Evolutionary conservation across 371 early-diverging fungal species (phyloP).

Genomic region (Lichtheimia corymbifera): DNA sequence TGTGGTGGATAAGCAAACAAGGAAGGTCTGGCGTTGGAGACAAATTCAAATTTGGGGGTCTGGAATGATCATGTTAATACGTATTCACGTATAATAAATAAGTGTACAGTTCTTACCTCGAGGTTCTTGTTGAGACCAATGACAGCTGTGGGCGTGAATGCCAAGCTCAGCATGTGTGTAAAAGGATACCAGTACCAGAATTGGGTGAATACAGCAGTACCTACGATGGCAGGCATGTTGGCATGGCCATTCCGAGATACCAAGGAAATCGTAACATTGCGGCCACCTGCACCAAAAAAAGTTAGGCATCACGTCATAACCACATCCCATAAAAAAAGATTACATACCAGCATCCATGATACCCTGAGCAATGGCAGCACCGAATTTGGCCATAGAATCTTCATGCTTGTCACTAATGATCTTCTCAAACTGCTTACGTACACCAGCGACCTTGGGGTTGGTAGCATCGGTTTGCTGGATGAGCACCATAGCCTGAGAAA

Average conservation of each 20-base stretch:
- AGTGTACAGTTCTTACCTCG: conserved; percentile 34
- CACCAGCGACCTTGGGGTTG: conserved; percentile 77
- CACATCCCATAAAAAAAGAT: neutral
- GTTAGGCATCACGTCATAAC: neutral
- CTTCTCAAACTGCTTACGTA: conserved; percentile 85
- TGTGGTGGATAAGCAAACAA: conserved; percentile 93
- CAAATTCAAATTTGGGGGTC: conserved; percentile 85
- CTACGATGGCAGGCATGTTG: conserved; percentile 94
- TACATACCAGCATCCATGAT: conserved; percentile 91
- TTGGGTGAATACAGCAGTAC: conserved; percentile 96
- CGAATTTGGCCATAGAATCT: conserved; percentile 95
- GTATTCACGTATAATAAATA: no score
- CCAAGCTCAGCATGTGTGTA: conserved; percentile 90
- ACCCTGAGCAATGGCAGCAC: conserved; percentile 97
- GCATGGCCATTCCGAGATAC: conserved; percentile 87
- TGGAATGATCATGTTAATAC: conserved; percentile 15
- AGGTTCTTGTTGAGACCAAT: conserved; percentile 93
- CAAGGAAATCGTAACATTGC: conserved; percentile 95
- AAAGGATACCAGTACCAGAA: conserved; percentile 99
- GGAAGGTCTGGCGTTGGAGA: conserved; percentile 83
- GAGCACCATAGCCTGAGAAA: conserved; percentile 97
- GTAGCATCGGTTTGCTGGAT: conserved; percentile 93
- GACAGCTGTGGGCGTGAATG: conserved; percentile 94
- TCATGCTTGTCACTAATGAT: conserved; percentile 93
- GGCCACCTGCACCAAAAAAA: conserved; percentile 66